Evolutionary conservation across 768 basidiomycete genomes (phyloP), one percentile per base, ranked within the genome.

Genomic region (Sistotremastrum niveocremeum): DNA sequence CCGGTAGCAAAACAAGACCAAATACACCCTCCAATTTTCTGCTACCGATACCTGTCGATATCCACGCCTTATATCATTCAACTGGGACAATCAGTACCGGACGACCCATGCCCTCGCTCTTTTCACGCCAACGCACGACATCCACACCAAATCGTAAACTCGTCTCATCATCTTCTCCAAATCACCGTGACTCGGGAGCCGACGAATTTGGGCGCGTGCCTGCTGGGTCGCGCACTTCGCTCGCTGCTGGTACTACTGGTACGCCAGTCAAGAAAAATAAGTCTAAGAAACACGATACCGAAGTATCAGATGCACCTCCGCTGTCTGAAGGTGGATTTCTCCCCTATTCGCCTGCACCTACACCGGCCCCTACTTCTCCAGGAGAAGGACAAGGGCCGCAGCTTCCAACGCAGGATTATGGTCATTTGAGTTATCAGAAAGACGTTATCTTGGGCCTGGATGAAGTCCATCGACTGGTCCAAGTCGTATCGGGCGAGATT

Each of bases 391-490:
- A 37, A 29, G 49, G 55, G 9, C 56, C 51, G 12, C 57, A 64
- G 39, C 62, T 46, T 20, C 20, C 20, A 20, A 20, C 20, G 10
- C 42, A 67, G 49, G 72, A 71, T 48, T 88, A 87, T 56, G 83
- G 84, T 42, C 85, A 85, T 54, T 70, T 88, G 37, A 78, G 77
- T 4, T 78, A 77, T 60, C 72, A 79, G 46, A 70, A 79, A 33
- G 79, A 87, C 56, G 78, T 87, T 49, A 70, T 85, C 10, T 72
- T 89, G 0, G 81, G 81, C n/a, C 70, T 85, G 10, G 76, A 81
- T 44, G 74, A 86, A 56, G 74, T 84, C 37, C 72, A 74, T 5
- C 71, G 75, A 38, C 76, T 90, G 41, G 80, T 87, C n/a, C 71
- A 74, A 38, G 76, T 77, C 48, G 65, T 87, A 46, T 72, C 76